Evolutionary conservation across 176 grass and related monocot species (phyloP).

Genomic region (Oryza punctata): DNA sequence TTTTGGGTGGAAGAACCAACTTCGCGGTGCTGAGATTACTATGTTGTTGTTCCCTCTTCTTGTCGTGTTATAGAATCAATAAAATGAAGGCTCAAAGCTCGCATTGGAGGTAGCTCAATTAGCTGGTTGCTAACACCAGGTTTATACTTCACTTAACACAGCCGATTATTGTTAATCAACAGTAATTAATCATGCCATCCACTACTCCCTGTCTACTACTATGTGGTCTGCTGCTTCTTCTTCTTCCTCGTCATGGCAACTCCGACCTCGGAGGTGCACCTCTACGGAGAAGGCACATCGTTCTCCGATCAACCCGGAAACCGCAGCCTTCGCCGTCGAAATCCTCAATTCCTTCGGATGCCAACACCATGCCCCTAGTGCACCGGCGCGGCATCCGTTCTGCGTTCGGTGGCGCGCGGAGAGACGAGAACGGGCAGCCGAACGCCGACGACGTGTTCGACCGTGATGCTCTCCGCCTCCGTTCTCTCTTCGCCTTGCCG

Average conservation of each 20-base stretch:
- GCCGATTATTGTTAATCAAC: too few relatives aligned
- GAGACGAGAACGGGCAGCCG: not conserved
- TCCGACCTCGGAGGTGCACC: not conserved
- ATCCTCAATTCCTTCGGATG: not conserved
- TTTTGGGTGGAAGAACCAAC: too few relatives aligned
- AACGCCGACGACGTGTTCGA: not conserved
- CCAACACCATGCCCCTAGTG: not conserved
- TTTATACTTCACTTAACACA: too few relatives aligned
- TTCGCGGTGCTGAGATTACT: too few relatives aligned
- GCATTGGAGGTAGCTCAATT: too few relatives aligned
- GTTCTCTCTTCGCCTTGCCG: not conserved
- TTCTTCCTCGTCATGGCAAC: not conserved
- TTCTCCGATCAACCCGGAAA: not conserved
- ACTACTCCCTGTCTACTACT: not conserved
- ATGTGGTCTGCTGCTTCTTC: not conserved
- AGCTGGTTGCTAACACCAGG: too few relatives aligned
- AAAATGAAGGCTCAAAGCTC: too few relatives aligned
- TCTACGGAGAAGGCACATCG: not conserved
- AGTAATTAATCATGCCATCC: too few relatives aligned
- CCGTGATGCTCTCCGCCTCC: constrained; percentile 6
- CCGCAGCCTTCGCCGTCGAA: not conserved
- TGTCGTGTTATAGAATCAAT: too few relatives aligned
- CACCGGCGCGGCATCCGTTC: not conserved
- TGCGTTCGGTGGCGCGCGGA: not conserved
- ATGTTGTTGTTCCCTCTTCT: too few relatives aligned